phyloP scores from a whole-genome alignment of 2,329 filamentous ascomycete species.

The Albophoma yamanashiensis region DNA sequence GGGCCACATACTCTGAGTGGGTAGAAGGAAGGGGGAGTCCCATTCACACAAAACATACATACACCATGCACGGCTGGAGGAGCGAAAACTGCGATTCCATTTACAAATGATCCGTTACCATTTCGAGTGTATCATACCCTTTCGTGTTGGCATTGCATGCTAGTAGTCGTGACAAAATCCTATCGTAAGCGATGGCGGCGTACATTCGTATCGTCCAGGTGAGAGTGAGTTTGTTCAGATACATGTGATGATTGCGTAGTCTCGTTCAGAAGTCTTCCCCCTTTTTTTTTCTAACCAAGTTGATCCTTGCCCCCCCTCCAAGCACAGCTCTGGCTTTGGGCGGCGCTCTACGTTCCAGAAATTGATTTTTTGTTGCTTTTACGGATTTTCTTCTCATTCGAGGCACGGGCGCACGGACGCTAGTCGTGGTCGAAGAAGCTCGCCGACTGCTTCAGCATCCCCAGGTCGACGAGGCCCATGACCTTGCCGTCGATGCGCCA shows the following conservation, averaged over 20 bases:
- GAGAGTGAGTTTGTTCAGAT: not conserved
- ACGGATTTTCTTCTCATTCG: not conserved
- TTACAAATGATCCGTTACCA: not conserved
- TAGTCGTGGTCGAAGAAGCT: slow-evolving; percentile 36
- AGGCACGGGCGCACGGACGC: not conserved
- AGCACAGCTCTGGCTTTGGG: not conserved
- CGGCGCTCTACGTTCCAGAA: not conserved
- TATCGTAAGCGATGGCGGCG: not conserved
- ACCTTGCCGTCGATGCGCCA: slow-evolving; percentile 32
- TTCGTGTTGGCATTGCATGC: not conserved
- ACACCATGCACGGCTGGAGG: not conserved
- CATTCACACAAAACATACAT: too few species aligned
- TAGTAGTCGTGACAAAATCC: not conserved
- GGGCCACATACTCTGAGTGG: not conserved
- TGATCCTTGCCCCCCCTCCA: not conserved
- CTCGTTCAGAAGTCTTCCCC: not conserved
- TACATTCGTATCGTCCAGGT: not conserved
- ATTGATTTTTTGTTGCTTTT: not conserved
- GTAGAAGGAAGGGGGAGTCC: not conserved
- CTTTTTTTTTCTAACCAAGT: not conserved
- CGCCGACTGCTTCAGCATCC: slow-evolving; percentile 27
- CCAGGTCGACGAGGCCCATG: slow-evolving; percentile 35
- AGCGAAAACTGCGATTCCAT: not conserved
- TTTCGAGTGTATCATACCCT: not conserved
- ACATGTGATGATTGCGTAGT: not conserved